Conservation (phyloP, 2,329 filamentous ascomycete genomes). For the Fusarium euwallaceae region DNA sequence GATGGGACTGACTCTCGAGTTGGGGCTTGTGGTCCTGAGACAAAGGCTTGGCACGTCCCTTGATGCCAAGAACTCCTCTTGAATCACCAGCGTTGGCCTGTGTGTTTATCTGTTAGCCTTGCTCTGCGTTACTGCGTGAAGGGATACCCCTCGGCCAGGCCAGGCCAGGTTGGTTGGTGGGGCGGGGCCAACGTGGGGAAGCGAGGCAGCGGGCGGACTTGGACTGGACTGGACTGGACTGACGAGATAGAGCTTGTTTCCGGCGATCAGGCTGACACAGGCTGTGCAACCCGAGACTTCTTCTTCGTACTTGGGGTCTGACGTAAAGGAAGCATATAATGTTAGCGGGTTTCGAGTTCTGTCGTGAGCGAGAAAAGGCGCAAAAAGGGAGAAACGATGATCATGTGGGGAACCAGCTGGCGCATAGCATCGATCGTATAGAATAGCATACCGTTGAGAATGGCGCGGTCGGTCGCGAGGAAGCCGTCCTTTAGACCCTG, state of each 20-base stretch:
- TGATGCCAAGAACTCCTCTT: conserved; percentile 93
- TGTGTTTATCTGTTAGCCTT: conserved; percentile 34
- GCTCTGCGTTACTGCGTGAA: conserved; percentile 7
- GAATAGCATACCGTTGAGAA: conserved; percentile 76
- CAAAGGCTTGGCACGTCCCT: conserved; percentile 95
- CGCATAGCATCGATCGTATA: conserved; percentile 58
- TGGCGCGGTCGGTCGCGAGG: conserved; percentile 93
- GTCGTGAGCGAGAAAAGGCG: not conserved
- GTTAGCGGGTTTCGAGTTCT: conserved; percentile 26
- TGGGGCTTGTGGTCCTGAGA: conserved; percentile 99
- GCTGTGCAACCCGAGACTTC: conserved; percentile 98
- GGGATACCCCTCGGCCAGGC: conserved; percentile 25
- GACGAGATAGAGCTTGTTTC: conserved; percentile 95
- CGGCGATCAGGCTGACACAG: conserved; percentile 88
- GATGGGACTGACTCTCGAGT: conserved; percentile 82
- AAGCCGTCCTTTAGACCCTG: conserved; percentile 98
- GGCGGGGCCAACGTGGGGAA: conserved; percentile 29
- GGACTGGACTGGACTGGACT: conserved; percentile 51
- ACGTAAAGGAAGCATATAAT: conserved; percentile 15
- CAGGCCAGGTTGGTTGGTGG: conserved; percentile 15
- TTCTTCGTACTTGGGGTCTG: conserved; percentile 97
- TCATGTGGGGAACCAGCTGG: conserved; percentile 27
- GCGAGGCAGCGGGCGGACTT: conserved; percentile 49
- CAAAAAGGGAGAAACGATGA: conserved; percentile 1
- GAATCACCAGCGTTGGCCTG: conserved; percentile 98